phyloP scores from a whole-genome alignment of 2,329 filamentous ascomycete genomes.

The Pseudogymnoascus sp. region DNA sequence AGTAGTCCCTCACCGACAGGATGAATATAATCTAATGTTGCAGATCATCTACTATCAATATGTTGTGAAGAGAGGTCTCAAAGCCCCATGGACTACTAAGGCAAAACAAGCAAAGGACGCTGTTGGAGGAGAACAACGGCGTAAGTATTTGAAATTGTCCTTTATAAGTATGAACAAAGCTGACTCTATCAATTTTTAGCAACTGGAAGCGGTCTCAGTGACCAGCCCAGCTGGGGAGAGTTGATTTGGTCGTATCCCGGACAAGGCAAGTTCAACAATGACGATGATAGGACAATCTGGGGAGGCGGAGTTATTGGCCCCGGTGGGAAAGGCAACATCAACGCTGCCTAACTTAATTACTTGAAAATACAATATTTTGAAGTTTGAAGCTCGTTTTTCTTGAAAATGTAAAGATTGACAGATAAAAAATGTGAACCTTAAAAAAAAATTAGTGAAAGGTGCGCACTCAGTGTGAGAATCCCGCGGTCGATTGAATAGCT shows the following conservation, averaged over 20 bases:
- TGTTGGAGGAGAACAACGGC: constrained; percentile 12
- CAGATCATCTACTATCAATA: constrained; percentile 31
- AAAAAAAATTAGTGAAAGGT: not conserved
- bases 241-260: constrained; percentile 25
- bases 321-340: constrained; percentile 15
- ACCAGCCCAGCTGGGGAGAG: constrained; percentile 28
- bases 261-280: constrained; percentile 16
- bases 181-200: constrained; percentile 1
- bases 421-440: not conserved
- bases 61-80: constrained; percentile 21
- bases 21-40: constrained; percentile 10
- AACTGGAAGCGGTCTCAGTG: constrained; percentile 11
- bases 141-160: not conserved
- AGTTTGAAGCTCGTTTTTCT: not conserved
- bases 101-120: constrained; percentile 17
- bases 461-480: not conserved
- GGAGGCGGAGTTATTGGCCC: constrained; percentile 19
- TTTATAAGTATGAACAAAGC: not conserved
- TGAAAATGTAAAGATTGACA: not conserved
- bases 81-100: constrained; percentile 18
- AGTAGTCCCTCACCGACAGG: constrained; percentile 6
- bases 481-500: not conserved
- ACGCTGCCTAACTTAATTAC: not conserved
- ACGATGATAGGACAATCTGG: constrained; percentile 21
- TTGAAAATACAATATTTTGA: not conserved